These are phyloP conservation scores for Triticum aestivum DNA, from an alignment of 176 grass and related monocot species.

Conservation along the genomic window IWGSC_CS_RefSeq_v2.1 NC_057811.1:425654303-425654802, in stretches of 20 bases:
- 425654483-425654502: constrained; percentile 27
- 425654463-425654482: constrained; percentile 49
- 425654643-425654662: constrained; percentile 89
- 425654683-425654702: constrained; percentile 41
- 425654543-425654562: constrained; percentile 67
- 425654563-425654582: constrained; percentile 39
- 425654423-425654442: constrained; percentile 36
- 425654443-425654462: constrained; percentile 51
- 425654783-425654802: constrained; percentile 65
- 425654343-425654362: constrained; percentile 36
- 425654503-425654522: constrained; percentile 65
- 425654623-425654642: constrained; percentile 82
- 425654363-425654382: constrained; percentile 24
- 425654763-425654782: constrained; percentile 70
- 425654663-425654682: constrained; percentile 65
- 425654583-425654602: constrained; percentile 41
- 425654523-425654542: constrained; percentile 77
- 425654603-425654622: constrained; percentile 45
- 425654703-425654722: constrained; percentile 36
- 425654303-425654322: constrained; percentile 33
- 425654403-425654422: constrained; percentile 37
- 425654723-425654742: constrained; percentile 23
- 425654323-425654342: constrained; percentile 30
- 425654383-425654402: constrained; percentile 10
- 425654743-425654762: constrained; percentile 66